phyloP scores from a whole-genome alignment of 225 moss, liverwort and hornwort species.

The Thuidium tamariscinum region DNA sequence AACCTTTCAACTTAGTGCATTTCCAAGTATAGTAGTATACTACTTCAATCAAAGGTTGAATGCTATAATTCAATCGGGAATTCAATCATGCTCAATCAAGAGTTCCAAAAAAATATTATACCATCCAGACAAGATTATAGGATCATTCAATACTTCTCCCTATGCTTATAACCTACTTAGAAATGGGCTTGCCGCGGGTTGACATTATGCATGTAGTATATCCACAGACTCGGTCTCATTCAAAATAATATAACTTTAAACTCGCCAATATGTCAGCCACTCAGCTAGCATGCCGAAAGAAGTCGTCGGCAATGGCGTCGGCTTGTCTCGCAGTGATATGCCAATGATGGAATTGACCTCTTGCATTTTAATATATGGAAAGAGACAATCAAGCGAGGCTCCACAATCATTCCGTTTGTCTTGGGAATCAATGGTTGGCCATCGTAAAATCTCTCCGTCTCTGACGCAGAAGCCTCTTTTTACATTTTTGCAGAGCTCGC shows the following conservation, averaged over 20 bases:
- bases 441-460: not conserved
- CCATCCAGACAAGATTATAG: not conserved
- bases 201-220: not conserved
- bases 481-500: not conserved
- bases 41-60: too few species aligned
- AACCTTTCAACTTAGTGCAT: accelerated
- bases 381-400: not conserved
- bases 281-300: too few species aligned
- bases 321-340: not conserved
- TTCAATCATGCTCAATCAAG: not conserved
- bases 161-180: not conserved
- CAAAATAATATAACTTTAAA: not conserved
- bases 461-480: too few species aligned
- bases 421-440: not conserved
- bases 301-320: not conserved
- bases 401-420: not conserved
- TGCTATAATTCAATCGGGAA: too few species aligned
- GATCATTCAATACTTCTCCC: not conserved
- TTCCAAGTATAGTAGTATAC: too few species aligned
- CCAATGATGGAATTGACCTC: not conserved
- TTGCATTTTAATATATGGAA: not conserved
- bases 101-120: not conserved
- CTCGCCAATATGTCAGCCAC: not conserved
- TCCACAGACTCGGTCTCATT: not conserved
- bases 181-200: not conserved